These are phyloP conservation scores for Tolypocladium pustulatum DNA, from an alignment of 2,329 filamentous ascomycete genomes.

Conservation along the genomic window DNA sequence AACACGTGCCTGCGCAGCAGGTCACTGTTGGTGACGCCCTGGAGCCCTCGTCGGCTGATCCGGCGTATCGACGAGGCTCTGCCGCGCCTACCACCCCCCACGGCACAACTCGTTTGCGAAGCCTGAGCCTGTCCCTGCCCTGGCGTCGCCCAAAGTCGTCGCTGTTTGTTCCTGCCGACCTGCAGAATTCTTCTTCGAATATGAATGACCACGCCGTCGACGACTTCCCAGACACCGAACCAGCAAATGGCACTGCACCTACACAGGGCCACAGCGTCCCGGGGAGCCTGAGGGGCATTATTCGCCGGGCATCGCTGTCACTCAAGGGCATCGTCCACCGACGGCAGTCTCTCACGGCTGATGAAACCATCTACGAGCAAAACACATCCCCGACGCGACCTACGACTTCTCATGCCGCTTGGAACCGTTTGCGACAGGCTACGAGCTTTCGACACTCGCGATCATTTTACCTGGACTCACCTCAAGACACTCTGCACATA, in stretches of 20 bases:
- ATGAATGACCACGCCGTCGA: conserved; percentile 22
- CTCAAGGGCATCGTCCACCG: conserved; percentile 41
- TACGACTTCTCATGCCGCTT: conserved; percentile 37
- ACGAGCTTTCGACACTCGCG: conserved; percentile 38
- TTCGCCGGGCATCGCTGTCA: conserved; percentile 45
- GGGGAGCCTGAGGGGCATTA: conserved; percentile 35
- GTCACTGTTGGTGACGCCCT: conserved; percentile 30
- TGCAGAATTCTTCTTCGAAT: conserved; percentile 15
- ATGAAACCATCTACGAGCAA: conserved; percentile 19
- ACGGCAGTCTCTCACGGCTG: conserved; percentile 29
- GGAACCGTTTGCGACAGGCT: conserved; percentile 41
- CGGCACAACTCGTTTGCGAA: conserved; percentile 30
- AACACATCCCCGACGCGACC: conserved; percentile 20
- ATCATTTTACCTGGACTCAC: conserved; percentile 29
- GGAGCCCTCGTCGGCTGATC: background rate
- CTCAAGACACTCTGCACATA: conserved; percentile 15
- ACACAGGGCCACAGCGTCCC: conserved; percentile 14
- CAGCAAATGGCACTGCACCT: conserved; percentile 10
- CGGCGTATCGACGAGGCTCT: conserved; percentile 1
- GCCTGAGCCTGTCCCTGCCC: conserved; percentile 38
- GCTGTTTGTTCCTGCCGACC: conserved; percentile 23
- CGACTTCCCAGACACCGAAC: conserved; percentile 16
- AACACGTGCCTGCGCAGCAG: conserved; percentile 33
- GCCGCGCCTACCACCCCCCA: conserved; percentile 13
- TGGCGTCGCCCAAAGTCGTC: conserved; percentile 39